Base-by-base conservation (phyloP, 31 red algal species). In the Pterothamnion heteromorphum region DNA sequence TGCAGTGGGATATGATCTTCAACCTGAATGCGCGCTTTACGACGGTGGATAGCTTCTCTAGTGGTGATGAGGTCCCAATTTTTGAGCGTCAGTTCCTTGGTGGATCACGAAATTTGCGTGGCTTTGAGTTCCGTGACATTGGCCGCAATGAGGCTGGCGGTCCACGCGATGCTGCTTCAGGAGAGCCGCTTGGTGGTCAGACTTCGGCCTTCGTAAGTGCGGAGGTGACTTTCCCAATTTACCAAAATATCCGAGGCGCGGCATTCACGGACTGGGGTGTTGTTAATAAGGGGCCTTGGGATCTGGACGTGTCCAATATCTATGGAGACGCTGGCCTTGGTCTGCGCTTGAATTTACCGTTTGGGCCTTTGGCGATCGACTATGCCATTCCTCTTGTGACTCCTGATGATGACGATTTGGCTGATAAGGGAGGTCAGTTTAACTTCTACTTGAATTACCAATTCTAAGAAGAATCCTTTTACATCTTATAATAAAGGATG, bases 351-450 rank as follows among this genome's bases (percentile, higher is more conserved):
- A 64, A 64, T 39, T 18, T 88, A 4, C 85, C 85, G 18, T 43
- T 88, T 18, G 85, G 85, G 18, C 85, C 85, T n/a, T 39, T 88
- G 5, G 85, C 85, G 18, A 43, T 88, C 85, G 85, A 88, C 85
- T 88, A 88, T 39, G 85, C 85, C 9, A 58, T 88, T 31, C 85
- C 85, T 14, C 85, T 88, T 31, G n/a, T n/a, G n/a, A n/a, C n/a
- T n/a, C 20, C 20, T 39, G 9, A 14, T 26, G 18, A 43, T 21
- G 85, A 88, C 57, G 85, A 88, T 4, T 14, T 28, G 14, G 22
- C 85, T 14, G 85, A 88, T 31, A 43, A 88, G 57, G 85, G 85
- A 64, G 85, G 85, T 9, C 85, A 88, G 27, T 88, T 88, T 31
- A 88, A 88, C 37, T 88, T 88, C 26, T 43, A 57, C 33, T 5